These are phyloP conservation scores for Phytophthora chlamydospora DNA, from an alignment of 352 stramenopile species.

Conservation along the genomic window DNA sequence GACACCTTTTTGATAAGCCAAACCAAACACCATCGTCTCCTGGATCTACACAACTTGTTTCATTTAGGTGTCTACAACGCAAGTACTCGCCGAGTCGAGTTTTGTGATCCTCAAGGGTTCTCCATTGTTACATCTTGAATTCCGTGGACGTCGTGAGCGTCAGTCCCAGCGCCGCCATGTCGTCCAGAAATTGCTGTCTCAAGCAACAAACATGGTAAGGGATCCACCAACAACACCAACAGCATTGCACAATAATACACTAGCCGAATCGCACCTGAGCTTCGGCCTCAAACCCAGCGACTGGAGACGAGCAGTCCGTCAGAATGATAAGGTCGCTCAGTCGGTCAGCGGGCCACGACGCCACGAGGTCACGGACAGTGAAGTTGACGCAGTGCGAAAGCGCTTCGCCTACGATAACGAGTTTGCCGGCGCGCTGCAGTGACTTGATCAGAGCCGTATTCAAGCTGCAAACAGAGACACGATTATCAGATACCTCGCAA, in stretches of 20 bases:
- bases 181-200: constrained; percentile 47
- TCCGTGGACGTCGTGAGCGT: constrained; percentile 50
- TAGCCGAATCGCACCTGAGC: constrained; percentile 37
- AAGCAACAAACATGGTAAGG: background rate
- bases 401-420: constrained; percentile 94
- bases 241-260: background rate
- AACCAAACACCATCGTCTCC: no score
- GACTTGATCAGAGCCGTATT: constrained; percentile 85
- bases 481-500: constrained; percentile 21
- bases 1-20: no score
- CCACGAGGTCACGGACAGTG: constrained; percentile 91
- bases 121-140: constrained; percentile 26
- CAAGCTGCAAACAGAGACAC: constrained; percentile 40
- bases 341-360: constrained; percentile 74
- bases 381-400: constrained; percentile 97
- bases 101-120: no score
- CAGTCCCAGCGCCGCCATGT: constrained; percentile 59
- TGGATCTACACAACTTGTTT: no score
- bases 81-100: no score
- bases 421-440: constrained; percentile 67
- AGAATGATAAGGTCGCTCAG: constrained; percentile 62
- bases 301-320: constrained; percentile 66
- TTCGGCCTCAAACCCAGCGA: constrained; percentile 60
- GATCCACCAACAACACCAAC: background rate
- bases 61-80: no score